Conservation (phyloP, 352 stramenopile species). For the Globisporangium spinosum region DNA sequence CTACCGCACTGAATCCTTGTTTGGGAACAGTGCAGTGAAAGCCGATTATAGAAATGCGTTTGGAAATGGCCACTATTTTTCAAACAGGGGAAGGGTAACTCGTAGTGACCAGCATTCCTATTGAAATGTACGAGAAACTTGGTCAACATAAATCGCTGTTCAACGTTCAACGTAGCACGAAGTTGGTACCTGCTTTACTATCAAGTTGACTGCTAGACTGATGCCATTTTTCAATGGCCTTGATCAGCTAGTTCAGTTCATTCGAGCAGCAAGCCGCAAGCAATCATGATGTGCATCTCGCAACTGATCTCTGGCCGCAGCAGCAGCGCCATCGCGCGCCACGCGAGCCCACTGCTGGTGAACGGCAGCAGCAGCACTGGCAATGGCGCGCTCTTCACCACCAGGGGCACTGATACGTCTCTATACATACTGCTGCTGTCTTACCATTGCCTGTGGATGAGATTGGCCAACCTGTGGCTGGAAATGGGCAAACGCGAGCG, state of each 20-base stretch:
- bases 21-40: too few species aligned
- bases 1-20: too few species aligned
- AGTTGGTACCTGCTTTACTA: too few species aligned
- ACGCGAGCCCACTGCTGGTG: not conserved
- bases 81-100: too few species aligned
- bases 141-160: too few species aligned
- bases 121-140: too few species aligned
- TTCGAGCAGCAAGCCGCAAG: not conserved
- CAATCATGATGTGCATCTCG: slow-evolving; percentile 13
- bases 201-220: too few species aligned
- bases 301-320: slow-evolving; percentile 2
- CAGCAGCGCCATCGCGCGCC: not conserved
- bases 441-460: not conserved
- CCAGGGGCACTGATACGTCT: not conserved
- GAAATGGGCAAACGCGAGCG: not conserved
- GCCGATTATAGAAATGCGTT: too few species aligned
- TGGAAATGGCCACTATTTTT: too few species aligned
- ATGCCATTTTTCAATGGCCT: not conserved
- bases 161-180: too few species aligned
- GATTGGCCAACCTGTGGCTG: not conserved
- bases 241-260: slow-evolving; percentile 6
- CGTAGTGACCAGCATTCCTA: too few species aligned
- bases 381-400: not conserved
- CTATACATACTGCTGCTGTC: not conserved
- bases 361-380: not conserved